Conservation (phyloP, 164 flowering plant species). For the Buxus sempervirens region DNA sequence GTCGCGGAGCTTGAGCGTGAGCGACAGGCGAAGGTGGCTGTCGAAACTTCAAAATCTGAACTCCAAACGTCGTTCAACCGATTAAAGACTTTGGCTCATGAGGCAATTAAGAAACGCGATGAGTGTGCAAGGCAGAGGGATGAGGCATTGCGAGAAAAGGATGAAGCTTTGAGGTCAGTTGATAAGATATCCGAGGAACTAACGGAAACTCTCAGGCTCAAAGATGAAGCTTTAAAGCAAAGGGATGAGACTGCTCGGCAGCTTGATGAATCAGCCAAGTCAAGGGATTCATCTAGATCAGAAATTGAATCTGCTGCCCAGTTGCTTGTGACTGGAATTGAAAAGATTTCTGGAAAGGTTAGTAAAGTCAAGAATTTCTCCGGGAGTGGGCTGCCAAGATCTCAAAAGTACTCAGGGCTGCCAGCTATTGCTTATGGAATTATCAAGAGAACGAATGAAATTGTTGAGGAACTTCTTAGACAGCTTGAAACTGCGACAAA, state of each 20-base stretch:
- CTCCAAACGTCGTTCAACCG: constrained; percentile 52
- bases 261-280: constrained; percentile 49
- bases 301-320: constrained; percentile 68
- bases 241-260: constrained; percentile 47
- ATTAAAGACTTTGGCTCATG: constrained; percentile 56
- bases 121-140: constrained; percentile 59
- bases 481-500: constrained; percentile 60
- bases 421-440: constrained; percentile 86
- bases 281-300: constrained; percentile 46
- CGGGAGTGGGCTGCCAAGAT: constrained; percentile 63
- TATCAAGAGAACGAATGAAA: constrained; percentile 85
- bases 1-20: constrained; percentile 77
- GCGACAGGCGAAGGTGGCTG: constrained; percentile 54
- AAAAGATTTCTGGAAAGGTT: constrained; percentile 77
- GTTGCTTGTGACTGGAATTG: constrained; percentile 79
- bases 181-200: constrained; percentile 43
- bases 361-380: constrained; percentile 62
- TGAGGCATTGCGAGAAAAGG: constrained; percentile 63
- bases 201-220: constrained; percentile 34
- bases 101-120: constrained; percentile 82
- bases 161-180: constrained; percentile 38
- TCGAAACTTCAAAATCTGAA: constrained; percentile 69
- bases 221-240: constrained; percentile 52
- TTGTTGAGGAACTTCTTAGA: constrained; percentile 76
- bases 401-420: constrained; percentile 75